Evolutionary conservation across 176 grass and related monocot species (phyloP), one percentile per base, ranked within the genome.

Genomic region (Eragrostis nindensis): DNA sequence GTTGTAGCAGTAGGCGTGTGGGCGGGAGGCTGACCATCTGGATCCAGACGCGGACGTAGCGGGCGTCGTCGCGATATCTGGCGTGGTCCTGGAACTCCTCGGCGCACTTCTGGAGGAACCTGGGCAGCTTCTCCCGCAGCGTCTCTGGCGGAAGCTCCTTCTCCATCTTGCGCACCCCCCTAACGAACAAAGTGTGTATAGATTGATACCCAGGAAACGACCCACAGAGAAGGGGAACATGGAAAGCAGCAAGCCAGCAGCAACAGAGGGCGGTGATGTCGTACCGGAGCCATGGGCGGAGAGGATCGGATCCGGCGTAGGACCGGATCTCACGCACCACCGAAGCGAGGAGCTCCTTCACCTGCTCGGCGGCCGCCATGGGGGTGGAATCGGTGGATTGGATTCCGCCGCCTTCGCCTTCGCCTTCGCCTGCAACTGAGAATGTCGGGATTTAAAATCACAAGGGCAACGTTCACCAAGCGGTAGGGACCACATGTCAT

Each of bases 81-180:
- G 26, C 52, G 52, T 98, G 88, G 39, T 80, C 83, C 83, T 91
- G 86, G 72, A 98, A 98, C 73, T 87, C 80, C 84, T 98, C 67
- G 22, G 88, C 90, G 71, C 95, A 98, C 80, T 98, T 98, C 75
- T 98, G 92, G 53, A 98, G 92, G 78, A 94, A 98, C 77, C 92
- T 85, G 6, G 92, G 95, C 48, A 98, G 88, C 74, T 98, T 98
- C 83, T 89, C 86, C 70, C 82, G 81, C 41, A 93, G 69, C 60
- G 66, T 83, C 18, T 30, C 80, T 27, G 73, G 84, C 21, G 95
- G 90, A 9, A 94, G 80, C 52, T 75, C 64, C 48, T 61, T 74
- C 78, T 85, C 87, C 86, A 98, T 70, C 84, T 68, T 90, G 48
- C 87, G 70, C 52, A 95, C 79, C 45, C 92, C 92, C 49, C 95